A percentile compares a stretch with the other conserved stretches of the same genome.
These are phyloP conservation scores for Symbiodinium pilosum DNA, from an alignment of 73 alveolate species.

Conservation along the genomic window DNA sequence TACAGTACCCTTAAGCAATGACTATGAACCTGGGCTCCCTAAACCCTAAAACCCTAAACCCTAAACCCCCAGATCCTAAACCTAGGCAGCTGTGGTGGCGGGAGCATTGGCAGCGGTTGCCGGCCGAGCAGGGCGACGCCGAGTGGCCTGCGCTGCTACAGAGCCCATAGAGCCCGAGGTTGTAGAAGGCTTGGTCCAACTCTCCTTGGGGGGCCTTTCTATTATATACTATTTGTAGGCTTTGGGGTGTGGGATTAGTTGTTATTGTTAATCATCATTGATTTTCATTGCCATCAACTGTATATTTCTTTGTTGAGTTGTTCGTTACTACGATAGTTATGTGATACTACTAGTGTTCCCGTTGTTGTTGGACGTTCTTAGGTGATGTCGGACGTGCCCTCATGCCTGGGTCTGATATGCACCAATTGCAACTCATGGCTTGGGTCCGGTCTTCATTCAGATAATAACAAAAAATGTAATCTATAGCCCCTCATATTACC, in stretches of 20 bases:
- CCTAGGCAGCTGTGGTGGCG: not conserved
- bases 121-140: not conserved
- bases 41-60: not conserved
- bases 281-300: not conserved
- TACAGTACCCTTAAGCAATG: no score
- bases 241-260: not conserved
- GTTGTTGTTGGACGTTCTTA: no score
- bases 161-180: conserved; percentile 9
- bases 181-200: not conserved
- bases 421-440: no score
- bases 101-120: not conserved
- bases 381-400: no score
- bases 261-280: not conserved
- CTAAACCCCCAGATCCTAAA: not conserved
- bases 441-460: no score
- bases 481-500: no score
- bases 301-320: not conserved
- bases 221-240: not conserved
- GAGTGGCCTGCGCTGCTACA: not conserved
- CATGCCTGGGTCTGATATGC: no score
- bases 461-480: no score
- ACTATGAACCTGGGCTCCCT: no score
- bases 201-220: not conserved
- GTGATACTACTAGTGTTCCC: not conserved
- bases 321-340: not conserved